Conservation (phyloP, 345 rosid genomes). For the Sisymbrium irio region DNA sequence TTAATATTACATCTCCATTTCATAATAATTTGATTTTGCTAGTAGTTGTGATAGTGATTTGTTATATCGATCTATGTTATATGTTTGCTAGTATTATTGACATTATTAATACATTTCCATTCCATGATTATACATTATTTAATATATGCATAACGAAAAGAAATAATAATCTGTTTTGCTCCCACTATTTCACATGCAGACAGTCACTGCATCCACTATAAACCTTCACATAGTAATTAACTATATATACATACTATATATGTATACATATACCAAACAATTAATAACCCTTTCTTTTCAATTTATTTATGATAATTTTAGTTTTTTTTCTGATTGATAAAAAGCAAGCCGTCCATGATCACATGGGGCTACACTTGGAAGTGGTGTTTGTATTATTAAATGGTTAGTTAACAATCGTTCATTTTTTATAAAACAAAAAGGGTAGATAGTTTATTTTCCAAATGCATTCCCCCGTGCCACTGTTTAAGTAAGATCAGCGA, state of each 20-base stretch:
- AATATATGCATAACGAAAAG: background rate
- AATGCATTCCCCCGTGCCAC: conserved; percentile 36
- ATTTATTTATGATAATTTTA: background rate
- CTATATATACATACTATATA: background rate
- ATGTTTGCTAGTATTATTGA: conserved; percentile 3
- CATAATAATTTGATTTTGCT: conserved; percentile 26
- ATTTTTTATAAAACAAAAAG: background rate
- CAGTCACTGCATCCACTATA: conserved; percentile 2
- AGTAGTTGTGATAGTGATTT: conserved; percentile 12
- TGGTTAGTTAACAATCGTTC: background rate
- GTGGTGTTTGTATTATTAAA: conserved; percentile 14
- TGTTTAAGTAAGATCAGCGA: conserved; percentile 19
- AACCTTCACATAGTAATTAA: background rate
- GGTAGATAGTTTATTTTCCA: conserved; percentile 5
- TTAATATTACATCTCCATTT: background rate
- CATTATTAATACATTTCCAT: background rate
- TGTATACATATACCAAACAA: background rate
- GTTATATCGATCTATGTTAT: background rate
- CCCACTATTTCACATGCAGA: conserved; percentile 24
- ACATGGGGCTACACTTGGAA: conserved; percentile 36
- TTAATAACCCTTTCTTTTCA: background rate
- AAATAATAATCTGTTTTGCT: background rate
- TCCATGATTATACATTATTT: background rate
- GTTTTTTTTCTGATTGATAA: background rate
- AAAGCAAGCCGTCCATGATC: conserved; percentile 25